Evolutionary conservation across 306 rosid species (phyloP).

Genomic region (Potentilla sterilis): DNA sequence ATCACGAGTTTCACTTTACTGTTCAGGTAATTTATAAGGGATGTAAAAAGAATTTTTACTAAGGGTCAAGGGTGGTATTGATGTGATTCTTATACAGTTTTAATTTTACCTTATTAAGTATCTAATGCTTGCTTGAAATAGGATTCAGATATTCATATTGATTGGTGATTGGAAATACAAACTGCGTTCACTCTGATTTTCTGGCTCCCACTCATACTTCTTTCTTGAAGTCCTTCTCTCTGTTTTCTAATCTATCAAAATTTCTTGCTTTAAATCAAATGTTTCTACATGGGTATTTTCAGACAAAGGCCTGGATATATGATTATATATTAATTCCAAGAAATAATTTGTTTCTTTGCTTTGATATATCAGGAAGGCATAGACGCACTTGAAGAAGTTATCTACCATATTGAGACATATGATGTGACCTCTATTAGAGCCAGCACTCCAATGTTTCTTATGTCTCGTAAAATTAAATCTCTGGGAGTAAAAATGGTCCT

Average conservation of each 20-base stretch:
- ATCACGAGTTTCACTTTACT: conserved; percentile 85
- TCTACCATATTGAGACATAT: conserved; percentile 90
- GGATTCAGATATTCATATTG: not conserved
- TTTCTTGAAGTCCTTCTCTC: not conserved
- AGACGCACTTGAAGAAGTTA: conserved; percentile 97
- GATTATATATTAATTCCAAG: not conserved
- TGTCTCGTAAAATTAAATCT: conserved; percentile 96
- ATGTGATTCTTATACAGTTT: not conserved
- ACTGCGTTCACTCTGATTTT: not conserved
- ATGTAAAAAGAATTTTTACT: not conserved
- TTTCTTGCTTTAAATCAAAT: not conserved
- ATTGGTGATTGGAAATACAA: not conserved
- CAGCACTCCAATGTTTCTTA: conserved; percentile 97
- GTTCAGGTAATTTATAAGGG: conserved; percentile 64
- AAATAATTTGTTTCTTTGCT: conserved; percentile 17
- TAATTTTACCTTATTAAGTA: not conserved
- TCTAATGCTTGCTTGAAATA: not conserved
- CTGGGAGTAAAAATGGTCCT: conserved; percentile 99
- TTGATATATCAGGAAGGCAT: conserved; percentile 78
- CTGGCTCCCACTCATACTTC: not conserved
- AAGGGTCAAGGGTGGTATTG: not conserved
- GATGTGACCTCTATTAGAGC: conserved; percentile 97
- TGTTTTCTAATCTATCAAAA: not conserved
- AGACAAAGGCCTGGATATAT: not conserved
- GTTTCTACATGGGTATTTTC: not conserved